phyloP scores from a whole-genome alignment of 2,329 filamentous ascomycete species.

The Annulohypoxylon truncatum region DNA sequence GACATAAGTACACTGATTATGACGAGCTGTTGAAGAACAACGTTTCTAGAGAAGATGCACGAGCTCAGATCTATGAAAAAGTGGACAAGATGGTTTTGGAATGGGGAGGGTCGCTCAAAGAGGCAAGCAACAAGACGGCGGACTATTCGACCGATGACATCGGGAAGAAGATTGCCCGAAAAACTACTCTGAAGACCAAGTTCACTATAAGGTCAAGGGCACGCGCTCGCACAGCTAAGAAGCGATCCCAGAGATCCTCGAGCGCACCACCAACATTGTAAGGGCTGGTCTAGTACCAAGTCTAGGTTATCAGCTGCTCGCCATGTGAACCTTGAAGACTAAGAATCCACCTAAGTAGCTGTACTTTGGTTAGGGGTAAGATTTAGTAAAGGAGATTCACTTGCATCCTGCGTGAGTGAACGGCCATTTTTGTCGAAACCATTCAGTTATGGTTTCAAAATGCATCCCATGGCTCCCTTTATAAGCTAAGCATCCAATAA shows the following conservation, averaged over 20 bases:
- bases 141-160: background rate
- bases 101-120: conserved; percentile 31
- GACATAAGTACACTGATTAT: conserved; percentile 62
- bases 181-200: background rate
- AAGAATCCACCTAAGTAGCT: too few species aligned
- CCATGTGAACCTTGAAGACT: background rate
- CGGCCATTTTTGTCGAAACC: too few species aligned
- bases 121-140: background rate
- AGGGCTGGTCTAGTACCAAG: background rate
- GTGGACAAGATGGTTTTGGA: conserved; percentile 13
- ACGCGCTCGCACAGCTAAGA: background rate
- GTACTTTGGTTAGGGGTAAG: too few species aligned
- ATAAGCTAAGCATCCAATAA: background rate
- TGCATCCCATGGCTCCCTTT: background rate
- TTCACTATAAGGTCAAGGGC: background rate
- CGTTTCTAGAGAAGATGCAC: conserved; percentile 2
- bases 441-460: background rate
- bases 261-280: background rate
- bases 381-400: too few species aligned
- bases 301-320: background rate
- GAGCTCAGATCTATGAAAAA: background rate
- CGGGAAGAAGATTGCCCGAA: background rate
- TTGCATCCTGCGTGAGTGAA: too few species aligned
- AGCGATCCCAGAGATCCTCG: background rate
- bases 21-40: conserved; percentile 52